A percentile compares a stretch with the other conserved stretches of the same genome.
Evolutionary conservation across 176 grass and related monocot genomes (phyloP).

Genomic region (Aechmea fasciata): DNA sequence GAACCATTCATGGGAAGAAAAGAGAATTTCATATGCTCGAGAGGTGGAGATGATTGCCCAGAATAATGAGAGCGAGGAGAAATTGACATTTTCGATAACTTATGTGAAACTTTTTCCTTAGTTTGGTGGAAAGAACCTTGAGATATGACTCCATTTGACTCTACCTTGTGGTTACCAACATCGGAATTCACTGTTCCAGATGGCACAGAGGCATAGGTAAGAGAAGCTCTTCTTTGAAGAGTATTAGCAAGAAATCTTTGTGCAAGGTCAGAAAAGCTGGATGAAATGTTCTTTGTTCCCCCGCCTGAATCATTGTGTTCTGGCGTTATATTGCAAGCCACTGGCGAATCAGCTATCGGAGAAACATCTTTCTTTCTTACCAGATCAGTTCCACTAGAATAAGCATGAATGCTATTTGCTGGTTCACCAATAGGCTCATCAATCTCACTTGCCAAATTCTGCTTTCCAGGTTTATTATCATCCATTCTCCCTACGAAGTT

Average conservation of each 20-base stretch:
- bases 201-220: constrained; percentile 35
- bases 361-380: constrained; percentile 28
- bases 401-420: constrained; percentile 19
- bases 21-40: constrained; percentile 95
- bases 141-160: constrained; percentile 15
- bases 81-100: constrained; percentile 31
- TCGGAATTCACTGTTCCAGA: constrained; percentile 32
- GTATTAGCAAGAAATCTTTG: constrained; percentile 87
- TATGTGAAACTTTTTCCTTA: constrained; percentile 34
- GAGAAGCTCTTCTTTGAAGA: constrained; percentile 70
- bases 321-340: background rate
- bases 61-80: constrained; percentile 40
- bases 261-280: constrained; percentile 83
- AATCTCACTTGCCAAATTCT: constrained; percentile 40
- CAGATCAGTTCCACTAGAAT: constrained; percentile 14
- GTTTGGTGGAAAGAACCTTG: constrained; percentile 27
- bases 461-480: constrained; percentile 32
- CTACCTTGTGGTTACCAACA: constrained; percentile 21
- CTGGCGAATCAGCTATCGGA: constrained; percentile 17
- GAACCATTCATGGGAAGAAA: constrained; percentile 66
- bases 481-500: constrained; percentile 33
- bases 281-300: constrained; percentile 31
- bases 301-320: background rate
- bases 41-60: constrained; percentile 80
- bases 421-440: constrained; percentile 33